Conservation (phyloP, 768 basidiomycete genomes). For the Mycena albidolilacea region DNA sequence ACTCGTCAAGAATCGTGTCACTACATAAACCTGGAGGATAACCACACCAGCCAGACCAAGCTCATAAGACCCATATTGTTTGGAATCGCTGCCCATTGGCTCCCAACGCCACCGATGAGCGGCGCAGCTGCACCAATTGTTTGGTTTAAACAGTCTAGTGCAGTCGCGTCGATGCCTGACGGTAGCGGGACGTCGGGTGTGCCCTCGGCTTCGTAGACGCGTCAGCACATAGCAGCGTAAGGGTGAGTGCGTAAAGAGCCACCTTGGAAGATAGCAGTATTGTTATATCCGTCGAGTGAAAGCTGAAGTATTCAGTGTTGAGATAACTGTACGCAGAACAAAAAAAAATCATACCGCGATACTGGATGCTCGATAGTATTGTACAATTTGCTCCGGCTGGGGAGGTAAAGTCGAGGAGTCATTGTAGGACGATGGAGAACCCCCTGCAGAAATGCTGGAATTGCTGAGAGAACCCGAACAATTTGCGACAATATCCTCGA, state of each 20-base stretch:
- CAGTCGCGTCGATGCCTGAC: slow-evolving; percentile 55
- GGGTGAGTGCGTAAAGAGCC: background rate
- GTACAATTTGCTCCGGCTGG: slow-evolving; percentile 58
- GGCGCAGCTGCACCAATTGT: slow-evolving; percentile 61
- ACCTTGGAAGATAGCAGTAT: slow-evolving; percentile 50
- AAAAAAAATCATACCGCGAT: slow-evolving; percentile 44
- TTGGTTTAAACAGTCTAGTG: slow-evolving; percentile 67
- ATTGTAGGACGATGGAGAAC: slow-evolving; percentile 52
- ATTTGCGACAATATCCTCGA: slow-evolving; percentile 57
- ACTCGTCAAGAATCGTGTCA: background rate
- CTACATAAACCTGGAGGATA: slow-evolving; percentile 23
- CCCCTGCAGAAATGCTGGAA: slow-evolving; percentile 43
- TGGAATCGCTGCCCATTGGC: slow-evolving; percentile 11
- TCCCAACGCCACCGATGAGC: slow-evolving; percentile 36
- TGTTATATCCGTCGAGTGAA: slow-evolving; percentile 66
- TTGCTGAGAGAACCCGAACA: slow-evolving; percentile 57
- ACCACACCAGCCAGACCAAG: slow-evolving; percentile 30
- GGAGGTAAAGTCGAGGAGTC: slow-evolving; percentile 46
- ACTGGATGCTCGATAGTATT: slow-evolving; percentile 67
- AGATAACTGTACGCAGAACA: slow-evolving; percentile 57
- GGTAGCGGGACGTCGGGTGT: slow-evolving; percentile 62
- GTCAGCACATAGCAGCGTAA: background rate
- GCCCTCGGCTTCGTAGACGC: slow-evolving; percentile 41
- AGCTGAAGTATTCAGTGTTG: slow-evolving; percentile 62
- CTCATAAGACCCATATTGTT: slow-evolving; percentile 13